phyloP scores from a whole-genome alignment of 805 yeast genomes.

The Pichia kluyveri region DNA sequence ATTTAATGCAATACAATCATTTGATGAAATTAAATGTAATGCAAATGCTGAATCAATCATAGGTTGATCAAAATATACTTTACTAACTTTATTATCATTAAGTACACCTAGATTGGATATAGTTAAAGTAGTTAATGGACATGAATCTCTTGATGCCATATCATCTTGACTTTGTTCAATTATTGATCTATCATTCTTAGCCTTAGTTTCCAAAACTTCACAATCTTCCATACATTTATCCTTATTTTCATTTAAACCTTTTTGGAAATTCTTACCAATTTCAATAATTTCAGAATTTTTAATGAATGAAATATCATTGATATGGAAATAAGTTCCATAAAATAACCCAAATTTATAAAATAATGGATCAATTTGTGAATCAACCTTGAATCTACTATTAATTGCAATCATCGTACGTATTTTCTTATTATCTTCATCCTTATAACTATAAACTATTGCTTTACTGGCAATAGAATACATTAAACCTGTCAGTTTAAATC shows the following conservation, averaged over 20 bases:
- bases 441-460: not conserved
- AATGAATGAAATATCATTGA: not conserved
- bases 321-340: slow-evolving; percentile 5
- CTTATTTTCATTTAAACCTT: not conserved
- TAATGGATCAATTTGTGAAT: not conserved
- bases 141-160: too few relatives aligned
- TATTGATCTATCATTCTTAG: not conserved
- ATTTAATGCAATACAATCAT: slow-evolving; percentile 4
- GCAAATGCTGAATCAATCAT: slow-evolving; percentile 10
- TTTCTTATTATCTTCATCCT: too few relatives aligned
- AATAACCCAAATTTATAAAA: slow-evolving; percentile 3
- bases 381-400: not conserved
- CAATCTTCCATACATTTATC: not conserved
- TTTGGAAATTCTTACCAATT: slow-evolving; percentile 3
- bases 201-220: slow-evolving; percentile 2
- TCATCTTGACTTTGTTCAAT: not conserved
- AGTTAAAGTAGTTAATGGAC: slow-evolving; percentile 3
- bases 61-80: slow-evolving; percentile 10
- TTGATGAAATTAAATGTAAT: slow-evolving; percentile 3
- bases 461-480: not conserved
- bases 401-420: not conserved
- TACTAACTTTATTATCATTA: not conserved
- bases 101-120: slow-evolving; percentile 10
- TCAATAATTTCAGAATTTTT: not conserved
- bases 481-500: not conserved